Base-by-base conservation (phyloP, 306 rosid species). In the Comarum palustre region DNA sequence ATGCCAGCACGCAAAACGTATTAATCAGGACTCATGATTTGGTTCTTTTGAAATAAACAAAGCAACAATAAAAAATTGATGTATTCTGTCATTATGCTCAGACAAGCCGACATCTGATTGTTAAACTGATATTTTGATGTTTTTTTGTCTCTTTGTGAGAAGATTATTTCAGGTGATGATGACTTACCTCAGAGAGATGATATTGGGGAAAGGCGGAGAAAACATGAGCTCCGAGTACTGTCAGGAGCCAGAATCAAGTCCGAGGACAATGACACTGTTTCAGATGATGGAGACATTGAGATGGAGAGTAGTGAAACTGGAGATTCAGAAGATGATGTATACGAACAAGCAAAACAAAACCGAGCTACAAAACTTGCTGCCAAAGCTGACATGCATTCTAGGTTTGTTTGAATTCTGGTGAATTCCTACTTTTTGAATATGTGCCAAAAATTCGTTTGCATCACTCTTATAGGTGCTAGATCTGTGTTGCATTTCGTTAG, bases 151-250 rank as follows among this genome's bases (percentile, higher is more conserved):
- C 31, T 68, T 75, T 72, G 41, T 68, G 72, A 54, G 66, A 78
- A 93, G 98, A 92, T 81, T 71, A 64, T 87, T 64, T 93, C 96
- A 81, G 98, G 98, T 32, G 96, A 90, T 81, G 97, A 90, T 79
- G 98, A 93, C 83, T 75, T 93, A 73, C 98, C 96, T n/a, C 77
- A 68, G 81, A 86, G 88, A 75, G 96, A 93, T 70, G 88, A 81
- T 74, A 75, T 90, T 78, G 86, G 94, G 15, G 92, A 89, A 85
- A 88, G 90, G 73, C 82, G 97, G 68, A 81, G 86, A 79, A 87
- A 79, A 73, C 82, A 81, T 75, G 97, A 90, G 78, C 79, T 79
- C 39, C 80, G 73, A 73, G 96, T 89, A 77, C 59, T 89, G 86
- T 88, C 92, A 60, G 81, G 90, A 58, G 97, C 96, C 79, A 93